phyloP scores from a whole-genome alignment of 352 stramenopile species.

The Saprolegnia diclina region DNA sequence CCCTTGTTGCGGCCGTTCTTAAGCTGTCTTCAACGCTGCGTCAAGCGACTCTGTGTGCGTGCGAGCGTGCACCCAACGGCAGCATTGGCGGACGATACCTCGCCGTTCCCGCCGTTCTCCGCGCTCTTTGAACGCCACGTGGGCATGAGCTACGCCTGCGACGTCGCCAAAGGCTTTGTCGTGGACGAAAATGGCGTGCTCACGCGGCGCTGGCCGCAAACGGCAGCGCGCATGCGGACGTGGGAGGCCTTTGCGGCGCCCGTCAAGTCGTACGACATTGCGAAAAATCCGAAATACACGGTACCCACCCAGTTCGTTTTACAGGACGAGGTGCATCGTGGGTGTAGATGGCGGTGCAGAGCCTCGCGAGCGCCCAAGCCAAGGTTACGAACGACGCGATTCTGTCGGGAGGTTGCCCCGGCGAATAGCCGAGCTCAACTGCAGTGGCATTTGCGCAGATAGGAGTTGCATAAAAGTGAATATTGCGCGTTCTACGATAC shows the following conservation, averaged over 20 bases:
- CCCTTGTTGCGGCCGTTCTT: constrained; percentile 46
- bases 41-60: not conserved
- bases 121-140: constrained; percentile 24
- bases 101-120: constrained; percentile 1
- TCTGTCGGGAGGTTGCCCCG: too few relatives aligned
- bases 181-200: constrained; percentile 44
- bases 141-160: constrained; percentile 27
- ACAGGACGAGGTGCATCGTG: not conserved
- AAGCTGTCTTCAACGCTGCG: constrained; percentile 30
- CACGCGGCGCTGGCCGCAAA: constrained; percentile 49
- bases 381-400: not conserved
- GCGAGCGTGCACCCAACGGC: not conserved
- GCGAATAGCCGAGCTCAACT: not conserved
- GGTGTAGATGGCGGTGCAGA: constrained; percentile 3
- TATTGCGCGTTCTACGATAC: too few relatives aligned
- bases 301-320: not conserved
- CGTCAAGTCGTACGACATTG: constrained; percentile 68
- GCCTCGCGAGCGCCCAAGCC: not conserved
- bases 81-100: constrained; percentile 16
- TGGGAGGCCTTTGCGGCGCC: constrained; percentile 65
- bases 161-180: constrained; percentile 52
- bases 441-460: too few relatives aligned
- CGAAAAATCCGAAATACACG: constrained; percentile 57
- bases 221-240: constrained; percentile 52
- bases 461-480: too few relatives aligned